These are phyloP conservation scores for Carpinus viminea DNA, from an alignment of 306 rosid genomes.

Conservation along the genomic window DNA sequence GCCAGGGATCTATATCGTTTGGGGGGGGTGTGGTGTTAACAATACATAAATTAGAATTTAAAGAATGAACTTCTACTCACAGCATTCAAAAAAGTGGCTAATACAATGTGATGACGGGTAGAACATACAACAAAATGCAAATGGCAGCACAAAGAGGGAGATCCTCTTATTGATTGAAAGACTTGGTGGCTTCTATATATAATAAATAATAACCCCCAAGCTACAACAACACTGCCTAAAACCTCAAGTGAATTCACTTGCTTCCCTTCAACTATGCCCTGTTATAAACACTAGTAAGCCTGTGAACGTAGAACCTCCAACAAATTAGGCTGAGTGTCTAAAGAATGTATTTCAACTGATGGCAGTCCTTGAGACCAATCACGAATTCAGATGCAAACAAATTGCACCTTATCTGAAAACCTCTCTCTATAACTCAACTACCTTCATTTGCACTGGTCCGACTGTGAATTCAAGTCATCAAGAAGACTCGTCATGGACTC, in stretches of 20 bases:
- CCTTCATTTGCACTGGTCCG: constrained; percentile 66
- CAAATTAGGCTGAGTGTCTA: constrained; percentile 38
- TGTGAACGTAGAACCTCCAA: constrained; percentile 29
- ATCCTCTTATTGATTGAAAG: constrained; percentile 43
- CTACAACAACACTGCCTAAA: constrained; percentile 32
- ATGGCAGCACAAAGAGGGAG: constrained; percentile 38
- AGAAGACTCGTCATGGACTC: constrained; percentile 65
- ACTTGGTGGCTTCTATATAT: constrained; percentile 39
- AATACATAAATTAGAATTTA: constrained; percentile 13
- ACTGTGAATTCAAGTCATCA: constrained; percentile 67
- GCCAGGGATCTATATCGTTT: too few species aligned
- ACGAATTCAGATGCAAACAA: constrained; percentile 21
- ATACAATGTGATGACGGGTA: constrained; percentile 25
- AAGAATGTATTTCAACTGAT: constrained; percentile 41
- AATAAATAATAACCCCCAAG: constrained; percentile 40
- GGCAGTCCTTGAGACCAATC: constrained; percentile 29
- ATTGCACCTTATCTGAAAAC: constrained; percentile 35
- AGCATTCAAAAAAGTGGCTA: constrained; percentile 24
- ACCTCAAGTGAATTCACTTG: constrained; percentile 33
- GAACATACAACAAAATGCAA: constrained; percentile 50
- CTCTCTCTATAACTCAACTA: constrained; percentile 18
- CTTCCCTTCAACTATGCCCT: constrained; percentile 35
- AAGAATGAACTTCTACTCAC: constrained; percentile 50
- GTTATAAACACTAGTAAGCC: constrained; percentile 39
- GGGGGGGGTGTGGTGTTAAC: too few species aligned